Evolutionary conservation across 257 asterid genomes (phyloP), one percentile per base, ranked within the genome.

Genomic region (Ophiorrhiza pumila): DNA sequence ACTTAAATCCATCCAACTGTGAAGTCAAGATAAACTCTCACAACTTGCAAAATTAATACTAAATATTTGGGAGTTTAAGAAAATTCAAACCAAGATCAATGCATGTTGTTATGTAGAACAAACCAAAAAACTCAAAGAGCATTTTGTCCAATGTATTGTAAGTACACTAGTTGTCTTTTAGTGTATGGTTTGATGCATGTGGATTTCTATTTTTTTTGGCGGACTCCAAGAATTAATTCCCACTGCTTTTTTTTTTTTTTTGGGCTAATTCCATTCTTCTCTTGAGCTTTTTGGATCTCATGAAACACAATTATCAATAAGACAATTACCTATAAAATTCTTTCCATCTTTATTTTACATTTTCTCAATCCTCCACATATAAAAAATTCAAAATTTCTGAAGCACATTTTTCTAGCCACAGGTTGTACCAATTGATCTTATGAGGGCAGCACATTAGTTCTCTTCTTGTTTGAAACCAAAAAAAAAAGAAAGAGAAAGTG

Each of bases 131-230:
- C 34, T 53, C 73, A 10, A 59, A 84, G 76, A 75, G 77, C 37
- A 46, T 29, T 85, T 88, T 85, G 92, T 90, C 91, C 84, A 77
- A 72, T 82, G 76, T 35, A 47, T 35, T 90, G 92, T 88, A 82
- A 61, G 83, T 76, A 59, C 79, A 81, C 82, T 77, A 50, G 71
- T 82, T 86, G 96, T 88, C 91, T 35, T 79, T 62, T 49, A 50
- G 65, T 76, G 29, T 52, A 47, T 84, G 89, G 81, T 74, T 75
- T 85, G 64, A 76, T 82, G 82, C 88, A 78, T 78, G 72, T 82
- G 85, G 87, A 69, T 73, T 37, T 72, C 77, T 74, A n/a, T n/a
- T n/a, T n/a, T n/a, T n/a, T n/a, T n/a, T n/a, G 71, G 63, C 64
- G 17, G 34, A 76, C 65, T 81, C 83, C 90, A 77, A 78, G 73